These are phyloP conservation scores for Russula emetica DNA, from an alignment of 768 basidiomycete species.

Conservation along the genomic window DNA sequence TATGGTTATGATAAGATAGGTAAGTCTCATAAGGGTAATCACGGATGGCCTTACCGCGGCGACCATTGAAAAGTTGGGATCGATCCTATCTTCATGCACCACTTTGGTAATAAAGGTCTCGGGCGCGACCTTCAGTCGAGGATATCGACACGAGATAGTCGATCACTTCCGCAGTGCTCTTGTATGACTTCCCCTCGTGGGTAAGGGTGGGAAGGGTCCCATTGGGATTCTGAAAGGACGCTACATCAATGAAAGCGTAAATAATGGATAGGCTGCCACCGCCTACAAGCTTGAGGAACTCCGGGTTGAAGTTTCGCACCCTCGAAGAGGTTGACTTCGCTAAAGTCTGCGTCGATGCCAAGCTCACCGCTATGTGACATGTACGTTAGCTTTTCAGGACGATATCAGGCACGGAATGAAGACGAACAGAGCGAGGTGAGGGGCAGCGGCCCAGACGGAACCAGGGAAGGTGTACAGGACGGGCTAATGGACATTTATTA, in stretches of 20 bases:
- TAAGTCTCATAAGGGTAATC: neutral
- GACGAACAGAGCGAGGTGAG: neutral
- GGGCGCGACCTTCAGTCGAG: slow-evolving; percentile 36
- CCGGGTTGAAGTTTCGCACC: slow-evolving; percentile 11
- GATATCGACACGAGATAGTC: slow-evolving; percentile 41
- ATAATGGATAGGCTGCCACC: neutral
- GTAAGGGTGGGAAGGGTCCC: slow-evolving; percentile 20
- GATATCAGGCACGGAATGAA: neutral
- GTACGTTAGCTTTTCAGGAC: neutral
- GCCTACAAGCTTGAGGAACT: slow-evolving; percentile 13
- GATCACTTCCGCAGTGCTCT: slow-evolving; percentile 41
- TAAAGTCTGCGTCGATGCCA: slow-evolving; percentile 9
- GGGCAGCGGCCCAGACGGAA: slow-evolving; percentile 6
- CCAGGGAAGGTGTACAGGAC: slow-evolving; percentile 6
- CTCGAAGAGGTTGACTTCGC: neutral
- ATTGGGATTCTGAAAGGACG: slow-evolving; percentile 20
- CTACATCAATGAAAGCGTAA: neutral
- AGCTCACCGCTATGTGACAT: slow-evolving; percentile 3
- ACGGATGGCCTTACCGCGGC: slow-evolving; percentile 36
- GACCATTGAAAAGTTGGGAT: slow-evolving; percentile 51
- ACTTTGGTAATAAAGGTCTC: slow-evolving; percentile 37
- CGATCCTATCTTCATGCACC: slow-evolving; percentile 44
- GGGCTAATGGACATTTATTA: neutral
- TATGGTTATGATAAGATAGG: neutral
- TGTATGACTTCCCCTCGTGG: slow-evolving; percentile 30